A percentile compares a stretch with the other conserved stretches of the same genome.
Conservation (phyloP, 2,329 filamentous ascomycete genomes). For the Epicoccum nigrum region DNA sequence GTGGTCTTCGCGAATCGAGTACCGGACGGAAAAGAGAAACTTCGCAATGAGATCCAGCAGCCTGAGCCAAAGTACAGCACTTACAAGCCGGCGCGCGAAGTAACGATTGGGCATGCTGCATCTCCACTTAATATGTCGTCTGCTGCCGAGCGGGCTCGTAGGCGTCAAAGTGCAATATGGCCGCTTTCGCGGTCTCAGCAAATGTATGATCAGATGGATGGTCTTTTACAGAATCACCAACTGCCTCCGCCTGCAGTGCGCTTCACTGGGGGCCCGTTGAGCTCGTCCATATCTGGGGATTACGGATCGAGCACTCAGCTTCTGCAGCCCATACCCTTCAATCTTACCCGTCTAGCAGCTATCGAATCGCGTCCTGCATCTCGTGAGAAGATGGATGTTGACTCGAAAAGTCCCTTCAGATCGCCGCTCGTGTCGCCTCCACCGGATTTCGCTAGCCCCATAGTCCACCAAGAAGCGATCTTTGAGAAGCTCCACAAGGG, state of each 20-base stretch:
- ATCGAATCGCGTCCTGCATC: slow-evolving; percentile 42
- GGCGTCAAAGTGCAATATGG: slow-evolving; percentile 43
- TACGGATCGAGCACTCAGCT: slow-evolving; percentile 36
- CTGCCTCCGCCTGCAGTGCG: slow-evolving; percentile 41
- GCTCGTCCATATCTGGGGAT: slow-evolving; percentile 28
- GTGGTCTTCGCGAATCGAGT: slow-evolving; percentile 97
- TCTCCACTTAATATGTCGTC: slow-evolving; percentile 30
- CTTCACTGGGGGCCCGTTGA: slow-evolving; percentile 37
- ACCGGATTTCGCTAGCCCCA: slow-evolving; percentile 24
- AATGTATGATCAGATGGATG: slow-evolving; percentile 35
- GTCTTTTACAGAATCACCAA: slow-evolving; percentile 30
- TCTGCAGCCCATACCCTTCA: slow-evolving; percentile 62
- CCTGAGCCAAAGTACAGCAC: slow-evolving; percentile 85
- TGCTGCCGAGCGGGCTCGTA: slow-evolving; percentile 33
- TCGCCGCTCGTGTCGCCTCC: slow-evolving; percentile 30
- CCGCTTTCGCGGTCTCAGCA: slow-evolving; percentile 37
- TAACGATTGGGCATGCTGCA: slow-evolving; percentile 27
- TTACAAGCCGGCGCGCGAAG: slow-evolving; percentile 71
- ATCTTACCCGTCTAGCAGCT: slow-evolving; percentile 41
- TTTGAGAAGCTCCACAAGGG: slow-evolving; percentile 74
- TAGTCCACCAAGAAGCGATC: slow-evolving; percentile 25
- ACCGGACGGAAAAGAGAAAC: slow-evolving; percentile 90
- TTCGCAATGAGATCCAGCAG: slow-evolving; percentile 86
- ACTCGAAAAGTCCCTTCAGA: slow-evolving; percentile 32
- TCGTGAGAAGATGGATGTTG: slow-evolving; percentile 42